Evolutionary conservation across 2,329 filamentous ascomycete genomes (phyloP), one percentile per base, ranked within the genome.

Genomic region (Ophiocordyceps camponoti-saundersi): DNA sequence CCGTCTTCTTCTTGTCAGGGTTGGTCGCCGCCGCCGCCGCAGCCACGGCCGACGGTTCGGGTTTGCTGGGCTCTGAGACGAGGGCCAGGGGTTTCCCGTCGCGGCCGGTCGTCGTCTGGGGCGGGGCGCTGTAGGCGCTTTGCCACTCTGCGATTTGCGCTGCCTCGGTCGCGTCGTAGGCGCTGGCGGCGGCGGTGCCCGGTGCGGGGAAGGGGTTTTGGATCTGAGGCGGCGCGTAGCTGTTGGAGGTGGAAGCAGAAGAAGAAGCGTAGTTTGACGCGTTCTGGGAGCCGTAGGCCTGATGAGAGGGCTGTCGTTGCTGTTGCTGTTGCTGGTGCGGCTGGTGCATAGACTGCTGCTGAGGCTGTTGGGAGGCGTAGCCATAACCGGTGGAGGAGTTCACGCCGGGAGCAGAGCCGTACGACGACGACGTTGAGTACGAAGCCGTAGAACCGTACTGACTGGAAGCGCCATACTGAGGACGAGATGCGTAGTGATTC

Each of bases 91-190:
- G 51, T 22, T 59, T 61, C 48, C 69, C 48, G 59, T 61, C 46
- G 52, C 55, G 57, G 46, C 58, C 59, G n/a, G 54, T 51, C 29
- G 54, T 51, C 29, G 23, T 8, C 23, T 58, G 55, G 12, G 61
- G 56, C 20, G 58, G 53, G 16, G 61, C 55, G 42, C 79, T 76
- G 63, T 95, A 95, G 23, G 88, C 86, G 63, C 83, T 90, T 64
- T 94, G 88, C 87, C 90, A 95, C 63, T 94, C 85, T 44, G 89
- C 88, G 51, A 95, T 89, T 62, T 93, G 86, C 29, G 86, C 87
- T 48, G 92, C 87, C 69, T 86, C 82, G 54, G 95, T 87, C 3
- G 86, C 79, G 56, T 95, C 75, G 58, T 71, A 77, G 52, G 72
- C 69, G 52, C 61, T 65, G 50, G 55, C 56, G 48, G 56, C 61